These are phyloP conservation scores for Schizochytrium sp. DNA, from an alignment of 108 stramenopile species.

Conservation along the genomic window DNA sequence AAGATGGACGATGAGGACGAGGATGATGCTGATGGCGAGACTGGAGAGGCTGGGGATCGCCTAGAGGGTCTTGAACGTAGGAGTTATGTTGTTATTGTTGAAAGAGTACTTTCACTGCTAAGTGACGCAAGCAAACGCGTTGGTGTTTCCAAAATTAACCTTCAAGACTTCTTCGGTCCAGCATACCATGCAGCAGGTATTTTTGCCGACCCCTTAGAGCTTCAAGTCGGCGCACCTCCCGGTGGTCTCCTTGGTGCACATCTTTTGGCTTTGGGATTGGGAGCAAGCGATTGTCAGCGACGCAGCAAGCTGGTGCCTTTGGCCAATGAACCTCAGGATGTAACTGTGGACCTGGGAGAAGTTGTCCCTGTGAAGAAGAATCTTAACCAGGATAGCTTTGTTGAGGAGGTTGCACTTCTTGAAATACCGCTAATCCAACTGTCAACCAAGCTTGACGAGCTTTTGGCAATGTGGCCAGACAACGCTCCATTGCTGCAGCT, in stretches of 20 bases:
- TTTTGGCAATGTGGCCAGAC: constrained; percentile 88
- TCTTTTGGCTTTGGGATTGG: not conserved
- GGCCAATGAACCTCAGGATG: not conserved
- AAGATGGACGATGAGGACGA: constrained; percentile 13
- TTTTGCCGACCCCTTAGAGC: constrained; percentile 17
- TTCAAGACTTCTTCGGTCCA: not conserved
- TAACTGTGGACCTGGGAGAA: not conserved
- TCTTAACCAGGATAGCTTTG: constrained; percentile 32
- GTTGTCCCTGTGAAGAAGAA: not conserved
- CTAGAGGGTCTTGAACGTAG: not conserved
- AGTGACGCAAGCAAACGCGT: not conserved
- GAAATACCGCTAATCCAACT: constrained; percentile 69
- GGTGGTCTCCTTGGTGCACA: not conserved
- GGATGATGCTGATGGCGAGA: constrained; percentile 20
- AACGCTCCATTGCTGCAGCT: constrained; percentile 82
- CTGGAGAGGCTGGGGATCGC: not conserved
- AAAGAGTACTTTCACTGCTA: not conserved
- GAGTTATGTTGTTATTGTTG: not conserved
- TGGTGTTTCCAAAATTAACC: not conserved
- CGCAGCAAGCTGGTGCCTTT: not conserved
- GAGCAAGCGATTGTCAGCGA: constrained; percentile 2
- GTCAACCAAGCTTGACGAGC: constrained; percentile 80
- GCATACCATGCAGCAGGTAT: constrained; percentile 53
- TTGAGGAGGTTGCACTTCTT: constrained; percentile 29
- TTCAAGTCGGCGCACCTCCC: not conserved